Conservation (phyloP, 129 eudicot genomes). For the Saposhnikovia divaricata region DNA sequence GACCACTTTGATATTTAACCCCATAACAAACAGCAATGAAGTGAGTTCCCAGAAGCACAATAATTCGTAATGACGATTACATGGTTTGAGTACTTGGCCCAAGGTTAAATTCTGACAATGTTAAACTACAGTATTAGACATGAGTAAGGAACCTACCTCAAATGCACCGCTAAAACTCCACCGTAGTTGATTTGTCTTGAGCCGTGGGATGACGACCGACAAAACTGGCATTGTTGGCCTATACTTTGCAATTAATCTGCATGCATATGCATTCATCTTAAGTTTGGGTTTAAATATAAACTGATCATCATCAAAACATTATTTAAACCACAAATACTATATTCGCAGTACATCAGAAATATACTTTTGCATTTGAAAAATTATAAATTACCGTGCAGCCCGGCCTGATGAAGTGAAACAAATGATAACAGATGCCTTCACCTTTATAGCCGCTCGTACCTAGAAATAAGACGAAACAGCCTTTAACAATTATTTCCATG, state of each 20-base stretch:
- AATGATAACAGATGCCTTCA: constrained; percentile 64
- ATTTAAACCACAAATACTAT: neutral
- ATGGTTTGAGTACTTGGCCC: neutral
- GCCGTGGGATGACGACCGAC: constrained; percentile 66
- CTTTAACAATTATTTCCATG: neutral
- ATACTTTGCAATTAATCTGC: constrained; percentile 68
- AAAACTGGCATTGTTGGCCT: constrained; percentile 78
- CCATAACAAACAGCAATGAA: neutral
- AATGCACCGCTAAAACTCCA: constrained; percentile 80
- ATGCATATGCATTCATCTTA: neutral
- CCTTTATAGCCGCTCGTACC: constrained; percentile 68
- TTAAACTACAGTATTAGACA: neutral
- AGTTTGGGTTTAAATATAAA: neutral
- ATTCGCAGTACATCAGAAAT: neutral
- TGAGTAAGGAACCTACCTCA: constrained; percentile 36
- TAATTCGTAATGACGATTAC: neutral
- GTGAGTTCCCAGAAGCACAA: neutral
- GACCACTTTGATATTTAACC: too few relatives aligned
- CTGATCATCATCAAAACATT: neutral
- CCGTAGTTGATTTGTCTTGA: constrained; percentile 47
- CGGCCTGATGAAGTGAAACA: constrained; percentile 72
- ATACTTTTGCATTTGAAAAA: neutral
- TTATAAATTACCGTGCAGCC: constrained; percentile 50
- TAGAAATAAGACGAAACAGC: constrained; percentile 2
- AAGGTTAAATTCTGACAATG: neutral